phyloP scores from a whole-genome alignment of 306 rosid genomes.

The Corylus heterophylla region DNA sequence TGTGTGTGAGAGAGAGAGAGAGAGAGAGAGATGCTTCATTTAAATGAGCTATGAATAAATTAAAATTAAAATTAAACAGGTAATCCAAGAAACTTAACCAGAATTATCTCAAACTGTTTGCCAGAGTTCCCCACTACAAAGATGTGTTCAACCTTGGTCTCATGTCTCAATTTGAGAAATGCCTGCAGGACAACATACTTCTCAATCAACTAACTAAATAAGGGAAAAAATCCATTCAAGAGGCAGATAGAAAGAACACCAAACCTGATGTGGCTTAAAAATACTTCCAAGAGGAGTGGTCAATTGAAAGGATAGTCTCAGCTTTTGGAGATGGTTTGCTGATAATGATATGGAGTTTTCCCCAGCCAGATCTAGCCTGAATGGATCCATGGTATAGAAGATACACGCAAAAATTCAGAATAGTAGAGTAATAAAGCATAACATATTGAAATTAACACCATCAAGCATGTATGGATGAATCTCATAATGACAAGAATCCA shows the following conservation, averaged over 20 bases:
- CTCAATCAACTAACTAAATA: slow-evolving; percentile 43
- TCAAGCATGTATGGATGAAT: slow-evolving; percentile 7
- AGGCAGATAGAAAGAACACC: slow-evolving; percentile 31
- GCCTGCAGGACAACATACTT: slow-evolving; percentile 62
- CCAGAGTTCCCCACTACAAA: slow-evolving; percentile 78
- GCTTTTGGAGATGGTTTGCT: slow-evolving; percentile 94
- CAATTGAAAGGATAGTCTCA: slow-evolving; percentile 78
- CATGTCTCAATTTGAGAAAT: slow-evolving; percentile 82
- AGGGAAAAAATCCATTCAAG: slow-evolving; percentile 24
- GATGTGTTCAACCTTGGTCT: slow-evolving; percentile 77
- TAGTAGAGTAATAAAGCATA: slow-evolving; percentile 4
- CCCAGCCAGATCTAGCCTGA: slow-evolving; percentile 84
- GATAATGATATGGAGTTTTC: slow-evolving; percentile 58
- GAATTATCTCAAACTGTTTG: slow-evolving; percentile 74
- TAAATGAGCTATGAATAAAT: not conserved
- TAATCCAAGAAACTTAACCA: slow-evolving; percentile 65
- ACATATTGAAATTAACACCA: slow-evolving; percentile 11
- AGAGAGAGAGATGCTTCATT: not conserved
- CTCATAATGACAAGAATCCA: slow-evolving; percentile 20
- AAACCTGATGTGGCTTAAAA: slow-evolving; percentile 96
- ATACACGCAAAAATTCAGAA: slow-evolving; percentile 10
- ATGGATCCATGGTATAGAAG: slow-evolving; percentile 24
- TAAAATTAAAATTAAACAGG: not conserved
- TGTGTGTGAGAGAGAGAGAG: not conserved
- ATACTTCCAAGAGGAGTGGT: slow-evolving; percentile 63